Percentiles rank a stretch among this genome's conserved stretches.
Evolutionary conservation across 495 filamentous ascomycete genomes (phyloP).

Genomic region (Staphylotrichum tortipilum): DNA sequence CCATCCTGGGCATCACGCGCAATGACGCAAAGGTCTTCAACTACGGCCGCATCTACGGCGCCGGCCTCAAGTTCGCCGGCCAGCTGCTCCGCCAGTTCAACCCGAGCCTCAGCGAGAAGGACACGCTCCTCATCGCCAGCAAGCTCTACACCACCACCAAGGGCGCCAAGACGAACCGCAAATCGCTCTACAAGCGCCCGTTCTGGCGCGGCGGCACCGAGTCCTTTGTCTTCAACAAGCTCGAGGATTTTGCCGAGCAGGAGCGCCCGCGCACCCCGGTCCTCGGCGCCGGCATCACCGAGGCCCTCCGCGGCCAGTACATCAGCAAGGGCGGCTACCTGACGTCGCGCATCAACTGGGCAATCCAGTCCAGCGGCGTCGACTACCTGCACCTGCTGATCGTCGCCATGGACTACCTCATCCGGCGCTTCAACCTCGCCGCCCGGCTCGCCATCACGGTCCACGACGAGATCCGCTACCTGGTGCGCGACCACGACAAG

Average conservation of each 20-base stretch:
- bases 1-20: conserved; percentile 83
- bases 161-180: conserved; percentile 63
- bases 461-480: conserved; percentile 94
- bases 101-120: conserved; percentile 62
- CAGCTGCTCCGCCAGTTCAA: conserved; percentile 91
- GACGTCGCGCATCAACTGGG: conserved; percentile 97
- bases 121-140: conserved; percentile 65
- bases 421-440: conserved; percentile 71
- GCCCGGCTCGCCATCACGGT: conserved; percentile 88
- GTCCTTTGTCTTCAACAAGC: conserved; percentile 93
- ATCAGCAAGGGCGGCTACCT: conserved; percentile 88
- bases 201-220: conserved; percentile 98
- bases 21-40: conserved; percentile 98
- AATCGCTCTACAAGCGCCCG: conserved; percentile 55
- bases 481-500: conserved; percentile 76
- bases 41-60: conserved; percentile 96
- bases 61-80: conserved; percentile 85
- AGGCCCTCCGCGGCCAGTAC: conserved; percentile 80
- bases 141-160: conserved; percentile 86
- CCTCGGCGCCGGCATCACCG: conserved; percentile 92
- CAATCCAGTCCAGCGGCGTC: conserved; percentile 92
- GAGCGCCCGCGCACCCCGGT: conserved; percentile 85
- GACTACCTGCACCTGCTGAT: conserved; percentile 96
- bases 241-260: conserved; percentile 96
- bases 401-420: conserved; percentile 88